Base-by-base conservation (phyloP, 345 rosid species). In the Litchi chinensis region DNA sequence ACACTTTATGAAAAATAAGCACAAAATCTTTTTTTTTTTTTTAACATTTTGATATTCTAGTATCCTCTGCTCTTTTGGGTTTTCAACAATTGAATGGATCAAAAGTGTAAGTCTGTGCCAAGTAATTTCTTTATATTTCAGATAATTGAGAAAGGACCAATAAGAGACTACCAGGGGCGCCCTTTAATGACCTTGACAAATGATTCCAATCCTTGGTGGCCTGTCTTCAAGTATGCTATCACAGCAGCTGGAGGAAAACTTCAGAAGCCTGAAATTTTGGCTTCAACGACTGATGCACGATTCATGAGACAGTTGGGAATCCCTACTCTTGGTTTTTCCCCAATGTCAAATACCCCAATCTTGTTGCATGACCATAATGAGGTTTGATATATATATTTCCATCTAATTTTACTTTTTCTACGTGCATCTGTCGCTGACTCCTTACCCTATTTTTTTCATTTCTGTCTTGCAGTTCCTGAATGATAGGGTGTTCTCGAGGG, bases 171-270 rank as follows among this genome's bases (percentile, higher is more conserved):
- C 64, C 77, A 67, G 73, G 99, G 97, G 59, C 82, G 82, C 48
- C 95, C 94, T 0, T 56, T 93, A 50, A 73, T 90, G 89, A 95
- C 99, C 24, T 76, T 81, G 66, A 86, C 93, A 13, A 83, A 95
- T 82, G 90, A 84, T 79, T 89, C 97, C 10, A 95, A 93, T 86
- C 97, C 95, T 4, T 93, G 97, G 99, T 95, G 99, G 97, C 59
- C 84, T 76, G 85, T 89, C 73, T 95, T 95, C 86, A 91, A 86
- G 76, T 83, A 86, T 85, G 94, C 92, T 77, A 85, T 93, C 21
- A 82, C 76, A 73, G 93, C 92, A 68, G 90, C 86, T 43, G 97
- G 98, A 78, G 97, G 91, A 75, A 91, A 86, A 82, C 94, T 93
- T 40, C 87, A 88, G 26, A 90, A 89, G 80, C 94, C 99, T 44